Evolutionary conservation across 495 filamentous ascomycete genomes (phyloP).

Genomic region (Tetracladium marchalianum): DNA sequence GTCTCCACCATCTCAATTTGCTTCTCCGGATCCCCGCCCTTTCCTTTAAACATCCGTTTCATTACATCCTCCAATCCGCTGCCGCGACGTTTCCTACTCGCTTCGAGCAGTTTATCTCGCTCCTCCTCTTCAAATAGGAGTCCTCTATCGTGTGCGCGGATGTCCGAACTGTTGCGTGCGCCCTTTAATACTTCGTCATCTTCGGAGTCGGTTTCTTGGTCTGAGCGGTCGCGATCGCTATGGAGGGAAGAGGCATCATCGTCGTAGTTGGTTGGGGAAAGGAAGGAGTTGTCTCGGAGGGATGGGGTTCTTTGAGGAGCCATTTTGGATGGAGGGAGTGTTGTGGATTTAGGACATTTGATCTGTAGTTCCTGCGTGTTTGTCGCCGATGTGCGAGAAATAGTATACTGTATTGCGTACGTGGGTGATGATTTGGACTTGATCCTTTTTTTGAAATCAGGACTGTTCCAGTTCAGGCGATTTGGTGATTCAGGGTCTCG

Average conservation of each 20-base stretch:
- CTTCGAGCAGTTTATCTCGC: slow-evolving; percentile 61
- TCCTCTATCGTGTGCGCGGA: slow-evolving; percentile 60
- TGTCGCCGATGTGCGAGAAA: too few relatives aligned
- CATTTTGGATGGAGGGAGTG: too few relatives aligned
- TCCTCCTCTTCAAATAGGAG: slow-evolving; percentile 86
- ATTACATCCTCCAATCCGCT: slow-evolving; percentile 19
- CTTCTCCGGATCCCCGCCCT: not conserved
- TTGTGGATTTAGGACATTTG: too few relatives aligned
- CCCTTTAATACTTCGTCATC: slow-evolving; percentile 58
- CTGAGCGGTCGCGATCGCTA: slow-evolving; percentile 46
- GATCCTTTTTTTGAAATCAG: too few relatives aligned
- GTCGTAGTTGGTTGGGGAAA: slow-evolving; percentile 56
- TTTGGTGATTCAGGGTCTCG: too few relatives aligned
- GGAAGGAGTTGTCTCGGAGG: slow-evolving; percentile 30
- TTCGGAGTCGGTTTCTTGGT: slow-evolving; percentile 69
- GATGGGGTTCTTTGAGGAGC: not conserved
- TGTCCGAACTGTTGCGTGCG: slow-evolving; percentile 59
- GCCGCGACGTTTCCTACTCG: slow-evolving; percentile 28
- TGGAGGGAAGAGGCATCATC: slow-evolving; percentile 57
- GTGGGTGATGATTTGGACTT: too few relatives aligned
- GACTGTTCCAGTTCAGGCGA: too few relatives aligned
- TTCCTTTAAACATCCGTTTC: slow-evolving; percentile 7
- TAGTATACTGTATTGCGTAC: too few relatives aligned
- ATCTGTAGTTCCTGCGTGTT: too few relatives aligned
- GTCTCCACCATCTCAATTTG: slow-evolving; percentile 47